phyloP scores from a whole-genome alignment of 1,139 yeast species.

The Yamadazyma buinensis region DNA sequence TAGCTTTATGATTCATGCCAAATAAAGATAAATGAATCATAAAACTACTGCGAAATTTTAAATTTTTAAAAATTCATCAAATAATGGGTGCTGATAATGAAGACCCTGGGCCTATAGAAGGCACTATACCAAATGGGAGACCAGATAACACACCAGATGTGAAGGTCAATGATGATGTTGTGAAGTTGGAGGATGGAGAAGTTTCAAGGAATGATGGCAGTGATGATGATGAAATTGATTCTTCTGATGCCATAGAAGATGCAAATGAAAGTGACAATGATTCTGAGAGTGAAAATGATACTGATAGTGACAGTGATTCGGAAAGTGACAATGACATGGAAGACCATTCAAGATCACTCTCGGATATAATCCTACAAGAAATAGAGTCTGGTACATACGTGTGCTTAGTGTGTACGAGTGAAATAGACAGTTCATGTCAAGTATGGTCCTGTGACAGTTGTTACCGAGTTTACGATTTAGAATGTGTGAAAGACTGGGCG shows the following conservation, averaged over 20 bases:
- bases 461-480: slow-evolving; percentile 74
- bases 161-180: not conserved
- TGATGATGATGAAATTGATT: not conserved
- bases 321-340: slow-evolving; percentile 12
- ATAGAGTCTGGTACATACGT: slow-evolving; percentile 65
- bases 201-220: not conserved
- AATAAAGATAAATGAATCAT: too few relatives aligned
- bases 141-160: too few relatives aligned
- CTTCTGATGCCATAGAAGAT: too few relatives aligned
- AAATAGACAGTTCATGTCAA: slow-evolving; percentile 60
- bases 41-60: too few relatives aligned
- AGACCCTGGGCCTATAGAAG: too few relatives aligned
- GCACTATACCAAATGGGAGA: too few relatives aligned
- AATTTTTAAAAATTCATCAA: too few relatives aligned
- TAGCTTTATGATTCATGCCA: too few relatives aligned
- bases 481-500: slow-evolving; percentile 84
- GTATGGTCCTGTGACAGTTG: slow-evolving; percentile 77
- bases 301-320: slow-evolving; percentile 2
- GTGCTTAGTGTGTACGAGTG: slow-evolving; percentile 83
- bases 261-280: not conserved
- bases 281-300: not conserved
- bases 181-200: not conserved
- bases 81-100: too few relatives aligned
- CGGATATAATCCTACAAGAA: slow-evolving; percentile 45
- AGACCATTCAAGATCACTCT: slow-evolving; percentile 23